Base-by-base conservation (phyloP, 306 rosid genomes). In the Rosa chinensis region DNA sequence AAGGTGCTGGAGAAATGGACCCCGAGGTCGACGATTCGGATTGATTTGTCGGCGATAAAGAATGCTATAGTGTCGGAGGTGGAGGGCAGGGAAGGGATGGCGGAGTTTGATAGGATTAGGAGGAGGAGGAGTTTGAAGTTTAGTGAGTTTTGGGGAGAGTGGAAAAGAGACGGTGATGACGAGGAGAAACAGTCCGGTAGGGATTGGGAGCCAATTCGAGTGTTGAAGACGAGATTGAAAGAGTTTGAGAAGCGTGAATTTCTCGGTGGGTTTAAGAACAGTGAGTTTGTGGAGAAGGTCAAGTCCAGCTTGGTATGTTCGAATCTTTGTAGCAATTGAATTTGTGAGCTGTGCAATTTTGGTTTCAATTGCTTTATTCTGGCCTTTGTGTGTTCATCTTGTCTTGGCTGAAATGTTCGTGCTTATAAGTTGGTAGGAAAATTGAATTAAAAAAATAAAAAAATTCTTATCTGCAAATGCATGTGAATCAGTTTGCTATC, bases 141-240 rank as follows among this genome's bases (percentile, higher is more conserved):
- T 25, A 85, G 81, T 75, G 97, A 92, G 78, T 85, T 95, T 52
- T 95, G 96, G 97, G 98, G 94, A 8, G 98, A 88, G 79, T 90
- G 87, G 92, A 89, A 86, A 25, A 82, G 90, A 8, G 97, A 88
- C 44, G 84, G 81, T 20, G 92, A 85, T 18, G 81, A 76, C 35
- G 91, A 82, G 66, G 89, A 90, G 23, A 82, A 73, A 61, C 63
- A 80, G 8, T 21, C 78, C 25, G 39, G 48, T 72, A 75, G 78
- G 88, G 90, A 90, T 80, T 96, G 99, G 99, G 96, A 93, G 80
- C 99, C 99, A 21, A 91, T 96, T 82, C 93, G 95, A 39, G 93
- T 85, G 8, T 81, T 93, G 89, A 96, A 96, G 90, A 91, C 83
- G 4, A 85, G 94, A 70, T 80, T 93, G 78, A 93, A 84, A 45